phyloP scores from a whole-genome alignment of 2,329 filamentous ascomycete species.

The Penicillium sp. region DNA sequence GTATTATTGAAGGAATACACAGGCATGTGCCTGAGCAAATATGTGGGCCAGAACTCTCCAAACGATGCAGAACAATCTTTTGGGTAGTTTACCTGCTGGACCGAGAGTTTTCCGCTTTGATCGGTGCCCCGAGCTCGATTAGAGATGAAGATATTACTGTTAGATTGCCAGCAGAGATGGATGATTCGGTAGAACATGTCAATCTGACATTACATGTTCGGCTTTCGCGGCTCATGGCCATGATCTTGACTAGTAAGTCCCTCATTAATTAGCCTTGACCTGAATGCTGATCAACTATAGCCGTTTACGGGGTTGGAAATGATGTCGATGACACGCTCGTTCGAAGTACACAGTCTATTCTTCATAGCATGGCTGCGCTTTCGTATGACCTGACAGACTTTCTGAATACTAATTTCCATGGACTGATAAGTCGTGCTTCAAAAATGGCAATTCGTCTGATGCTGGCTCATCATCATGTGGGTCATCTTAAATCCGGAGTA shows the following conservation, averaged over 20 bases:
- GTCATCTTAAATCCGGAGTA: neutral
- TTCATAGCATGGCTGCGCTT: slow-evolving; percentile 27
- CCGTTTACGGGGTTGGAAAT: slow-evolving; percentile 28
- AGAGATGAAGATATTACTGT: slow-evolving; percentile 32
- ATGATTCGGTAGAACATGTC: slow-evolving; percentile 22
- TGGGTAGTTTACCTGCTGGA: slow-evolving; percentile 34
- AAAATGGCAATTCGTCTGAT: slow-evolving; percentile 29
- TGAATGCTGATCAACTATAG: slow-evolving; percentile 4
- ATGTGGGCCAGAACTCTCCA: slow-evolving; percentile 23
- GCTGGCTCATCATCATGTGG: slow-evolving; percentile 30
- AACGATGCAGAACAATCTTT: slow-evolving; percentile 28
- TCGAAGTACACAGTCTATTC: slow-evolving; percentile 27
- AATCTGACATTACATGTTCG: slow-evolving; percentile 29
- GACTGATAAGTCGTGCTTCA: slow-evolving; percentile 25
- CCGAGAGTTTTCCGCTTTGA: slow-evolving; percentile 29
- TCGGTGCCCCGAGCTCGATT: slow-evolving; percentile 30
- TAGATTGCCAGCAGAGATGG: slow-evolving; percentile 22
- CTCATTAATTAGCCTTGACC: no score
- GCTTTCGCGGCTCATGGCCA: slow-evolving; percentile 27
- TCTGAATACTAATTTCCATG: slow-evolving; percentile 26
- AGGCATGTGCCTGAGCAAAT: slow-evolving; percentile 28
- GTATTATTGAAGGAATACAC: slow-evolving; percentile 31
- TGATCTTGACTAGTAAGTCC: slow-evolving; percentile 26
- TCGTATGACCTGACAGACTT: slow-evolving; percentile 27
- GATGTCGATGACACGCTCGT: slow-evolving; percentile 26